Percentiles rank a stretch among this genome's conserved stretches.
Conservation (phyloP, 805 yeast species). For the Candida peoriensis region DNA sequence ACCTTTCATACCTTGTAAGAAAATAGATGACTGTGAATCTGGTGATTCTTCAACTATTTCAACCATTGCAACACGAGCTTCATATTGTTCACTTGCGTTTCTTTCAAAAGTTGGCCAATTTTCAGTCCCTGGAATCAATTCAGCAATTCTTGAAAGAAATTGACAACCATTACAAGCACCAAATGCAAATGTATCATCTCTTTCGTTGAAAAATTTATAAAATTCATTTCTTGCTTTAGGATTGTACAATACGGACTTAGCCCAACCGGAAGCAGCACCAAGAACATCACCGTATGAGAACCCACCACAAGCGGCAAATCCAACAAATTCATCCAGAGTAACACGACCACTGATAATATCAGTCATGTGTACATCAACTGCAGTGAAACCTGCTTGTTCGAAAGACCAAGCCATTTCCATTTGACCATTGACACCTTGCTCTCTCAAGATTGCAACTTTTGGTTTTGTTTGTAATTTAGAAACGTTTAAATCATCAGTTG, state of each 20-base stretch:
- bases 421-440: constrained; percentile 98
- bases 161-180: constrained; percentile 99
- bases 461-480: constrained; percentile 47
- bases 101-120: constrained; percentile 95
- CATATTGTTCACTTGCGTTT: constrained; percentile 90
- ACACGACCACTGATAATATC: constrained; percentile 76
- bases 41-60: constrained; percentile 56
- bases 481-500: constrained; percentile 42
- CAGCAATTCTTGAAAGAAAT: constrained; percentile 81
- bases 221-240: constrained; percentile 73
- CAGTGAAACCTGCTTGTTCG: constrained; percentile 88
- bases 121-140: constrained; percentile 87
- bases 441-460: constrained; percentile 92
- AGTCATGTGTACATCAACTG: constrained; percentile 96
- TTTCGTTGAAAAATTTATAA: constrained; percentile 71
- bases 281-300: constrained; percentile 98
- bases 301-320: constrained; percentile 98
- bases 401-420: constrained; percentile 98
- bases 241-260: constrained; percentile 87
- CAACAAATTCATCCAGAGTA: constrained; percentile 73
- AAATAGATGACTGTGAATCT: constrained; percentile 48
- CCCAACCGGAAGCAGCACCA: constrained; percentile 99
- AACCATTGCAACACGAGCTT: constrained; percentile 89
- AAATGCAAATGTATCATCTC: constrained; percentile 90
- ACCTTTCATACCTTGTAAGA: constrained; percentile 89